Evolutionary conservation across 179 eudicot species (phyloP), one percentile per base, ranked within the genome.

Genomic region (Actinidia arguta): DNA sequence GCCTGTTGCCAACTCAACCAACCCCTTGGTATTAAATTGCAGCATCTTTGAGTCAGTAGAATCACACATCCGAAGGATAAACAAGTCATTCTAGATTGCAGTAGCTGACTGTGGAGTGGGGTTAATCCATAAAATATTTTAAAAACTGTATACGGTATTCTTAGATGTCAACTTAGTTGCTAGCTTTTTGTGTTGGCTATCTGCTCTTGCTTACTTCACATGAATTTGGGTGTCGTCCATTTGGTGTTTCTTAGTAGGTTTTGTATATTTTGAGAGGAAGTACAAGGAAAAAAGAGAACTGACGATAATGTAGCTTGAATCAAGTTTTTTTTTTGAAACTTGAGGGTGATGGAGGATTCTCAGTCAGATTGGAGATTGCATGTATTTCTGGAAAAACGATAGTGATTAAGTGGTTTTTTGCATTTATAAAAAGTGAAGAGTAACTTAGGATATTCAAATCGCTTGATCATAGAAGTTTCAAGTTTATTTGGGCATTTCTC

Each of bases 331-430:
- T 18, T 22, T 72, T 4, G 13, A 22, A 72, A 48, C 36, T 72
- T 72, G 76, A 72, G 76, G 76, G 42, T 13, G n/a, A 72, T 72
- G 56, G 56, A 50, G 76, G 16, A 50, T 48, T 48, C 58, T 12
- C 8, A 12, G 58, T 20, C 58, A 72, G 48, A 39, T 47, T 47
- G 36, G 13, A n/a, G 75, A 36, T 24, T 47, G 56, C 12, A 72
- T 13, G 31, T 13, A 48, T 10, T 48, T 48, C 2, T 6, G 25
- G 56, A 72, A 13, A 51, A 48, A 22, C 39, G 12, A 22, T 39
- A 22, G 36, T 72, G 56, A 72, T 47, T 58, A 4, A 4, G 4
- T 18, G 24, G 22, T 63, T 22, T 24, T 63, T 63, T 5, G 39
- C 3, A 17, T 74, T 13, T 4, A 51, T 8, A 25, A 73, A 52